phyloP scores from a whole-genome alignment of 83 land plant species.

The Picea abies region DNA sequence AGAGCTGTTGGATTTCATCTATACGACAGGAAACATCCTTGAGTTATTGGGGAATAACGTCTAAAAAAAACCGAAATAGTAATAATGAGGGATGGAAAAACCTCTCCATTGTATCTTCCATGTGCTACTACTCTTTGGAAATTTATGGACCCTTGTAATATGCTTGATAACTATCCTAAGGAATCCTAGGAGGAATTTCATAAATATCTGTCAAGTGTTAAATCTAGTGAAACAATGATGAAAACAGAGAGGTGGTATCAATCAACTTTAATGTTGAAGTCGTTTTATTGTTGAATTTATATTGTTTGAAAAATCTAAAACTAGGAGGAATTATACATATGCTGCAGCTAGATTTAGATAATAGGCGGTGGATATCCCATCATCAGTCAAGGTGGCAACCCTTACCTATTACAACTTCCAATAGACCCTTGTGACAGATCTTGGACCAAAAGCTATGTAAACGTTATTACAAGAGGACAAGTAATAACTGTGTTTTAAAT shows the following conservation, averaged over 20 bases:
- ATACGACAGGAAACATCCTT: too few relatives aligned
- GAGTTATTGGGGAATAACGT: too few relatives aligned
- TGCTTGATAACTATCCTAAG: slow-evolving; percentile 44
- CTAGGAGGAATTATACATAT: slow-evolving; percentile 37
- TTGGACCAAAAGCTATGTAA: neutral
- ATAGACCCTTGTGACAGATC: neutral
- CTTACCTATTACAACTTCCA: neutral
- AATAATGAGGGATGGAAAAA: slow-evolving; percentile 8
- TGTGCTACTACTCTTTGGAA: slow-evolving; percentile 51
- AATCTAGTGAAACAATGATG: slow-evolving; percentile 44
- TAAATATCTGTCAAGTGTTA: slow-evolving; percentile 32
- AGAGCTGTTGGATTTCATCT: too few relatives aligned
- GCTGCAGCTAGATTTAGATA: slow-evolving; percentile 14
- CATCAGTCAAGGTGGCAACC: slow-evolving; percentile 44
- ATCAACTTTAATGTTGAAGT: slow-evolving; percentile 32
- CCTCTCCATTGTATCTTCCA: slow-evolving; percentile 36
- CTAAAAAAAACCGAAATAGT: too few relatives aligned
- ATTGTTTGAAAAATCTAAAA: slow-evolving; percentile 21
- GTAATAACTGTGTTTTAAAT: too few relatives aligned
- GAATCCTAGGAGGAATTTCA: slow-evolving; percentile 38
- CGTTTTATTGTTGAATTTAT: neutral
- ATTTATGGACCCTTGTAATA: slow-evolving; percentile 51
- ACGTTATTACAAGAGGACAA: too few relatives aligned
- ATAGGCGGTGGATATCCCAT: slow-evolving; percentile 28
- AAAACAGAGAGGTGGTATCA: slow-evolving; percentile 25